A percentile compares a stretch with the other conserved stretches of the same genome.
Conservation (phyloP, 1,139 yeast genomes). For the Starmera stellimalicola region DNA sequence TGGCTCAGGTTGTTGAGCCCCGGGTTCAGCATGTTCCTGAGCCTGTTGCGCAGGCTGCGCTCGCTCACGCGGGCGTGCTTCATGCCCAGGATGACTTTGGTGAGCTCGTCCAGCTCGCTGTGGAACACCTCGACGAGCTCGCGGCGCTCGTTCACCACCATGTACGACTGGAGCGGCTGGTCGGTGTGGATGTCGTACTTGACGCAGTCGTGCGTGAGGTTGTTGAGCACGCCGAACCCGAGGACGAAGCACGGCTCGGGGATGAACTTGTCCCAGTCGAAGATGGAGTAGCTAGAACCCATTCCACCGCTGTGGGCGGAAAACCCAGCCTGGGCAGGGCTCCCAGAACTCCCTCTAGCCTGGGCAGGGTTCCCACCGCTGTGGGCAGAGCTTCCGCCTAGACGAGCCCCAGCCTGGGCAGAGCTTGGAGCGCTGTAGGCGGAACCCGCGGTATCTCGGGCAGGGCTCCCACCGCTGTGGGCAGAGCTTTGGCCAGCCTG, state of each 20-base stretch:
- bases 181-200: conserved; percentile 65
- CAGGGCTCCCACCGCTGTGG: no score
- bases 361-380: no score
- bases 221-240: conserved; percentile 80
- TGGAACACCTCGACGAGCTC: conserved; percentile 72
- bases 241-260: conserved; percentile 69
- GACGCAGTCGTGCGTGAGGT: conserved; percentile 74
- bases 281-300: conserved; percentile 40
- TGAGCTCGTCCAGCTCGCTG: conserved; percentile 57
- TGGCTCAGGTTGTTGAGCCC: neutral
- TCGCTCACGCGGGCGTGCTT: neutral
- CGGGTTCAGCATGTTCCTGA: neutral
- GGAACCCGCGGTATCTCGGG: no score
- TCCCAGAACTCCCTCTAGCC: no score
- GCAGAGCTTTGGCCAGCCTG: neutral
- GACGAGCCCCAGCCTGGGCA: no score
- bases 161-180: conserved; percentile 71
- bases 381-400: conserved; percentile 45
- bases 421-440: no score
- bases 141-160: conserved; percentile 62
- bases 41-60: neutral
- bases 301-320: neutral
- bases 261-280: conserved; percentile 61
- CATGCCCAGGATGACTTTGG: conserved; percentile 42
- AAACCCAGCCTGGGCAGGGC: neutral